Evolutionary conservation across 164 flowering plant species (phyloP), one percentile per base, ranked within the genome.

Genomic region (Protea cynaroides): DNA sequence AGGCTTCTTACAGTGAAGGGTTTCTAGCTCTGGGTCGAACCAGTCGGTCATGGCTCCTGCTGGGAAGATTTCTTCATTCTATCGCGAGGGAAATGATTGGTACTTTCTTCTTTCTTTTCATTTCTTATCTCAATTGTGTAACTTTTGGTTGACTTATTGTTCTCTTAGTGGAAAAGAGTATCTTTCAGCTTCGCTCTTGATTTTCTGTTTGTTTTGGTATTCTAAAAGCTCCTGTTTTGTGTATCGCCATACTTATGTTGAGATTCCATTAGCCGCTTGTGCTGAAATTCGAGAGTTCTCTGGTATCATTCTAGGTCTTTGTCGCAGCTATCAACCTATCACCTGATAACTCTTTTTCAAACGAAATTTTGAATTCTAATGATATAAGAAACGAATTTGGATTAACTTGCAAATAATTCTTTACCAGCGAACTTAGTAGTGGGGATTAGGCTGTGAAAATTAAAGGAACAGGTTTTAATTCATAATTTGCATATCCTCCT

Each of bases 41-140:
- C 37, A 29, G 34, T 53, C 54, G 29, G 22, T 62, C 66, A 86
- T 86, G 92, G 82, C 87, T 74, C 82, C 82, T 57, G 58, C 80
- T 7, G 71, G 76, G 46, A 81, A 76, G 69, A 74, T 71, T 58
- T 71, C 76, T 61, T 81, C 63, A 50, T 86, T 86, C 63, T 62
- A 70, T 59, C 81, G 78, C n/a, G 73, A 80, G 56, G 89, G 81
- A 47, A 76, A 78, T 57, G 74, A 81, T 78, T 86, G 92, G 92
- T 9, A 52, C 25, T 25, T 50, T 57, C 36, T 60, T 49, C 51
- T 44, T 54, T 56, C 56, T 38, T 51, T 18, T 63, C 51, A 49
- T 22, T 68, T 34, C 18, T 58, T 19, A 40, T 58, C 54, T 36
- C 38, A 7, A 4, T 1, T 38, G 7, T 34, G 5, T 7, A 0